These are phyloP conservation scores for Neurospora sp. DNA, from an alignment of 495 filamentous ascomycete genomes.

Conservation along the genomic window DNA sequence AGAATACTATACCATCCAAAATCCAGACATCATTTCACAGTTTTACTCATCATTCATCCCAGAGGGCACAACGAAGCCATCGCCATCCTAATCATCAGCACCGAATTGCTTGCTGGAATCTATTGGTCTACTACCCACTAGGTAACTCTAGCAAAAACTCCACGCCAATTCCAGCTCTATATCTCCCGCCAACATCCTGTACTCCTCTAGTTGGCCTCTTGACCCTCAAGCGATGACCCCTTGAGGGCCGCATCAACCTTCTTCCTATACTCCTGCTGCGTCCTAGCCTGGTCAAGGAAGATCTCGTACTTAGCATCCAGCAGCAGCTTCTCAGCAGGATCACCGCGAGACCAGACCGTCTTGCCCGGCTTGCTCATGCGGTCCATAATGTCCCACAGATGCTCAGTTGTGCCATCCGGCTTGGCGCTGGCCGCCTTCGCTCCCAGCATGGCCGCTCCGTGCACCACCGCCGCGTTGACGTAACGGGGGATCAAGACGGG, in stretches of 20 bases:
- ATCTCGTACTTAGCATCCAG: conserved; percentile 78
- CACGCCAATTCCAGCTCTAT: neutral
- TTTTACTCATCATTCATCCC: neutral
- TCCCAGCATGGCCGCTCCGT: conserved; percentile 93
- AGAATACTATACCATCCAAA: neutral
- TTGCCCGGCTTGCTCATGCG: conserved; percentile 92
- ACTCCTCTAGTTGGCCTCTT: neutral
- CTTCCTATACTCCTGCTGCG: conserved; percentile 62
- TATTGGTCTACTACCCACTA: neutral
- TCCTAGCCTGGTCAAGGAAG: conserved; percentile 68
- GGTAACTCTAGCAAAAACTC: neutral
- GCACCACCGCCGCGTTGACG: conserved; percentile 89
- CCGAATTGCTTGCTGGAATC: neutral
- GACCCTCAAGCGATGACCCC: conserved; percentile 24
- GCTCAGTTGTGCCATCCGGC: conserved; percentile 66
- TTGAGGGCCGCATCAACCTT: conserved; percentile 54
- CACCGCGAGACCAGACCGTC: conserved; percentile 59
- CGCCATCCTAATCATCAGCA: neutral
- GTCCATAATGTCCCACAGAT: conserved; percentile 93
- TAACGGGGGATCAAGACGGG: conserved; percentile 88
- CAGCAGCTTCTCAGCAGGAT: conserved; percentile 65
- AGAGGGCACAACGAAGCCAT: neutral
- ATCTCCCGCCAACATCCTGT: neutral
- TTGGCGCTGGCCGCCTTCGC: conserved; percentile 83
- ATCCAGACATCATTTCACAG: neutral